phyloP scores from a whole-genome alignment of 192 early-diverging fungal species.

The Diversispora epigaea region DNA sequence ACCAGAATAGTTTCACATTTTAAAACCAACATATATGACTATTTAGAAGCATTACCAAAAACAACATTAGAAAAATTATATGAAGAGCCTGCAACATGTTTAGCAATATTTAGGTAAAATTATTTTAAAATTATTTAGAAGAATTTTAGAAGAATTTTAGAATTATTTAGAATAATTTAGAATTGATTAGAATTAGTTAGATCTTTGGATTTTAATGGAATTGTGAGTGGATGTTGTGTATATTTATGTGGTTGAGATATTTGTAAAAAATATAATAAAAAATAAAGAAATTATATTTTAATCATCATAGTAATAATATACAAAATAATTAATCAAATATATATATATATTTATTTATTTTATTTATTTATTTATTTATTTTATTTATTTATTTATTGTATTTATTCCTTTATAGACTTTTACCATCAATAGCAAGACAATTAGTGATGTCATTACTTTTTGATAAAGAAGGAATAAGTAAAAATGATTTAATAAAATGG shows the following conservation, averaged over 20 bases:
- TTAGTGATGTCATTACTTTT: slow-evolving; percentile 89
- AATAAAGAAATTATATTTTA: no score
- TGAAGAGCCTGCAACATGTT: slow-evolving; percentile 87
- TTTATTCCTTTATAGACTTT: slow-evolving; percentile 47
- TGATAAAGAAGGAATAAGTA: slow-evolving; percentile 42
- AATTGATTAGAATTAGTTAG: no score
- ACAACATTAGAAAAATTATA: slow-evolving; percentile 79
- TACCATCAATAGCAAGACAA: slow-evolving; percentile 84
- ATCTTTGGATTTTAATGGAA: no score
- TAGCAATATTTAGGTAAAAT: slow-evolving; percentile 80
- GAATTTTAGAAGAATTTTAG: no score
- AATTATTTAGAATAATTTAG: no score
- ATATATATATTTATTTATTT: background rate
- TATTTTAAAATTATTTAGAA: no score
- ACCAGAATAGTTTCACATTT: slow-evolving; percentile 44
- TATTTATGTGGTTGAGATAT: no score
- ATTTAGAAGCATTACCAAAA: slow-evolving; percentile 74
- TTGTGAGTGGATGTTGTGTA: no score
- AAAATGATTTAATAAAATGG: slow-evolving; percentile 69
- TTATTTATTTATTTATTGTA: background rate
- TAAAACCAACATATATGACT: slow-evolving; percentile 77
- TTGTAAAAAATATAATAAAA: no score
- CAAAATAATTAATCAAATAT: background rate
- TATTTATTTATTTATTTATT: background rate
- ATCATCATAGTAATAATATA: no score